Base-by-base conservation (phyloP, 2,329 filamentous ascomycete genomes). In the Albophoma yamanashiensis region DNA sequence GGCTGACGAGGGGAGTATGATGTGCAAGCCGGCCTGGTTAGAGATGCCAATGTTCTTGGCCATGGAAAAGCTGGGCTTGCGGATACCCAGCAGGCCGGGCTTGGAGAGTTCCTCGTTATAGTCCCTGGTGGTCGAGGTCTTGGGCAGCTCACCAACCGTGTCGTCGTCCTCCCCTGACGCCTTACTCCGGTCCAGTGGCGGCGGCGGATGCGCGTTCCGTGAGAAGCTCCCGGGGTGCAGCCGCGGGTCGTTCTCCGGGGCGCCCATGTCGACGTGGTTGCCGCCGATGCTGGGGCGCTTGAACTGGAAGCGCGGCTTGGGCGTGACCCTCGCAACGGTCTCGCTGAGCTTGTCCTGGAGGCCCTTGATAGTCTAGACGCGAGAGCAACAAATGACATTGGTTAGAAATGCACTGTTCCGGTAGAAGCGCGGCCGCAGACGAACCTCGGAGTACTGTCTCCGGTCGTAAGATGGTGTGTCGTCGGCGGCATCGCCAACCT, bases 391-490 rank as follows among this genome's bases (percentile, higher is more conserved):
- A 55, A 34, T 14, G 14, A 55, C 20, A 55, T 38, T 36, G 50
- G 20, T 55, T 55, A 53, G 50, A 15, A 9, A 36, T n/a, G 4
- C 20, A 12, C 22, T 11, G 3, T 42, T 8, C 4, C 22, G 15
- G 31, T 36, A 3, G 12, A 36, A 36, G 57, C 34, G 36, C 20
- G n/a, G 20, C 11, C n/a, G 38, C 43, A 55, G 34, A 61, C 68
- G 59, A 74, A 92, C 90, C 76, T 92, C 86, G 52, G 87, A 84
- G 70, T 96, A 97, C 31, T 89, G 88, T 66, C 90, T 85, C 72
- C 94, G 91, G 68, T 97, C 94, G 70, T 97, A 95, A 9, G 91
- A 86, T 3, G 94, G 92, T 20, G 96, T 84, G 65, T 88, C 91
- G 60, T 87, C 86, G 1, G 89, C 85, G 0, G 90, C 89, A 74